Percentiles rank a stretch among this genome's conserved stretches.
Evolutionary conservation across 2,329 filamentous ascomycete species (phyloP).

Genomic region (Lachnellula occidentalis): DNA sequence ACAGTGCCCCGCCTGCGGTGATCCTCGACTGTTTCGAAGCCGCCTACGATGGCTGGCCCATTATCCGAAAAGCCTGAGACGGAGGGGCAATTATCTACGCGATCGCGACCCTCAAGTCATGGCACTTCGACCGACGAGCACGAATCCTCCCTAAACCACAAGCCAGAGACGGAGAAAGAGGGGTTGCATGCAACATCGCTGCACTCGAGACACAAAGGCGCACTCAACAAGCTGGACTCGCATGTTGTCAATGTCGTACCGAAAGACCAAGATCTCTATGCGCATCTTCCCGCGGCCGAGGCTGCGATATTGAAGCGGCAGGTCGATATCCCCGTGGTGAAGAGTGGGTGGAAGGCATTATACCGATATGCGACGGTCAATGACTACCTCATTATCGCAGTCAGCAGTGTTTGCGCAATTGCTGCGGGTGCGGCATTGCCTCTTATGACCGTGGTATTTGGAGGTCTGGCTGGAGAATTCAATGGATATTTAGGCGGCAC

Average conservation of each 20-base stretch:
- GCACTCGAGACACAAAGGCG: constrained; percentile 54
- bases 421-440: constrained; percentile 55
- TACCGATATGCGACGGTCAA: constrained; percentile 50
- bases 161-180: constrained; percentile 20
- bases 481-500: constrained; percentile 48
- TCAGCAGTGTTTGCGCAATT: constrained; percentile 50
- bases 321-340: constrained; percentile 57
- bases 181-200: constrained; percentile 47
- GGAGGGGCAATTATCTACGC: constrained; percentile 5
- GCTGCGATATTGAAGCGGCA: constrained; percentile 63
- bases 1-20: background rate
- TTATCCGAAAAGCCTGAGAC: constrained; percentile 20
- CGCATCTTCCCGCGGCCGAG: constrained; percentile 60
- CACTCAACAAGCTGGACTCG: constrained; percentile 39
- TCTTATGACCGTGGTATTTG: constrained; percentile 61
- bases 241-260: constrained; percentile 29
- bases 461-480: constrained; percentile 68
- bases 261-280: constrained; percentile 47
- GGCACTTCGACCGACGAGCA: constrained; percentile 21
- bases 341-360: constrained; percentile 56
- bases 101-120: constrained; percentile 17
- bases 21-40: background rate
- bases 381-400: constrained; percentile 45
- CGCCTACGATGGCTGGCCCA: constrained; percentile 28
- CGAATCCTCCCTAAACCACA: constrained; percentile 5